phyloP scores from a whole-genome alignment of 202 grass and related monocot species.

The Dendrocalamus latiflorus region DNA sequence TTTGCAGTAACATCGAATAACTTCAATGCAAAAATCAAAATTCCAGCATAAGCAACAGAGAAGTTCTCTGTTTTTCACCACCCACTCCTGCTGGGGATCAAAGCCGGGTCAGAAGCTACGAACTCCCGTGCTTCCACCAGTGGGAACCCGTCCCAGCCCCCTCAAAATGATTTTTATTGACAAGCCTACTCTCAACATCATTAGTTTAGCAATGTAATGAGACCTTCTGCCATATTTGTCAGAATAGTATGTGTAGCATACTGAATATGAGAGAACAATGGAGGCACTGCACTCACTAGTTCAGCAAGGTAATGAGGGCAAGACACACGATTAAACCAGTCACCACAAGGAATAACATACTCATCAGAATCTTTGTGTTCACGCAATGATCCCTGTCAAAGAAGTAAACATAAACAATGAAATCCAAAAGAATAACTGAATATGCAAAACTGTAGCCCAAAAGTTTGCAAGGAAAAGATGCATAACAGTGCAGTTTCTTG shows the following conservation, averaged over 20 bases:
- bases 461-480: neutral
- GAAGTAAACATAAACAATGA: constrained; percentile 11
- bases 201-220: neutral
- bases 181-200: neutral
- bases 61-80: neutral
- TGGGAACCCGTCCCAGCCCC: neutral
- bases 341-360: constrained; percentile 79
- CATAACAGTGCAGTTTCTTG: neutral
- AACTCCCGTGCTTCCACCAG: neutral
- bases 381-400: constrained; percentile 75
- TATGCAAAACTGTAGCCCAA: neutral
- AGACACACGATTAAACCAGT: constrained; percentile 88
- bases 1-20: neutral
- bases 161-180: neutral
- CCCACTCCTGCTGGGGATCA: neutral
- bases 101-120: neutral
- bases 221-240: neutral
- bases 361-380: constrained; percentile 69
- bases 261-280: constrained; percentile 3
- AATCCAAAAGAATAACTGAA: constrained; percentile 17
- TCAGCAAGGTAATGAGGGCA: constrained; percentile 93
- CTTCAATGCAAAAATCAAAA: constrained; percentile 5
- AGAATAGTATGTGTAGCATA: neutral
- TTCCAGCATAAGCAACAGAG: neutral
- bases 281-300: constrained; percentile 68